Evolutionary conservation across 2,329 filamentous ascomycete species (phyloP).

Genomic region (Apiospora aurea): DNA sequence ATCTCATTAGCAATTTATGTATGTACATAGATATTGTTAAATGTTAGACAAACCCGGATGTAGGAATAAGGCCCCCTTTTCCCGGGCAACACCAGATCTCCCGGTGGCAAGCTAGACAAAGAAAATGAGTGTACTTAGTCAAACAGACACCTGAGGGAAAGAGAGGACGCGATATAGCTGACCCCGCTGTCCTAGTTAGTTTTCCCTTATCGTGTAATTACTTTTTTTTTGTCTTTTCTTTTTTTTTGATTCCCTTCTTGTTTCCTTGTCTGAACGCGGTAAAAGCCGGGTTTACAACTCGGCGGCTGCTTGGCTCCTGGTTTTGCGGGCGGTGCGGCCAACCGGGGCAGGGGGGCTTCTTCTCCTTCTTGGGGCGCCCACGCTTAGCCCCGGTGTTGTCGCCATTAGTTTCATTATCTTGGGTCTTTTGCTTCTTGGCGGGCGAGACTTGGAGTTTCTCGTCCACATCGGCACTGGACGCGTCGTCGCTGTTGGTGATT

Average conservation of each 20-base stretch:
- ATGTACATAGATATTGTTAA: not conserved
- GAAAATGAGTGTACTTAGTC: not conserved
- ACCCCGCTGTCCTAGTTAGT: not conserved
- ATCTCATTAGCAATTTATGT: not conserved
- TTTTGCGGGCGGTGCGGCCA: constrained; percentile 47
- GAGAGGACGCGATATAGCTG: constrained; percentile 7
- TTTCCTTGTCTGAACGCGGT: not conserved
- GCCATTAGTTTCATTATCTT: constrained; percentile 38
- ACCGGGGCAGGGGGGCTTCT: constrained; percentile 40
- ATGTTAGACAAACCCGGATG: not conserved
- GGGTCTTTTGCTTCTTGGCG: constrained; percentile 28
- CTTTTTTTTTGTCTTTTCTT: not conserved
- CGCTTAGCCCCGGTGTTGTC: constrained; percentile 40
- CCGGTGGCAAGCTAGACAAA: not conserved
- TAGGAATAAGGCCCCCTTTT: not conserved
- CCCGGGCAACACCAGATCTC: not conserved
- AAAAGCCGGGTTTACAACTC: constrained; percentile 6
- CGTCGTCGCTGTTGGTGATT: constrained; percentile 29
- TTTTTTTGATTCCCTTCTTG: not conserved
- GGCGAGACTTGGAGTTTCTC: not conserved
- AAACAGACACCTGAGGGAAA: constrained; percentile 2
- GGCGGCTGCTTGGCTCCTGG: constrained; percentile 44
- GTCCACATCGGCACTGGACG: constrained; percentile 27
- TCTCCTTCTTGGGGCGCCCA: constrained; percentile 46
- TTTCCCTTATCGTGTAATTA: not conserved